Base-by-base conservation (phyloP, 1,284 basidiomycete species). In the Schizopora paradoxa region DNA sequence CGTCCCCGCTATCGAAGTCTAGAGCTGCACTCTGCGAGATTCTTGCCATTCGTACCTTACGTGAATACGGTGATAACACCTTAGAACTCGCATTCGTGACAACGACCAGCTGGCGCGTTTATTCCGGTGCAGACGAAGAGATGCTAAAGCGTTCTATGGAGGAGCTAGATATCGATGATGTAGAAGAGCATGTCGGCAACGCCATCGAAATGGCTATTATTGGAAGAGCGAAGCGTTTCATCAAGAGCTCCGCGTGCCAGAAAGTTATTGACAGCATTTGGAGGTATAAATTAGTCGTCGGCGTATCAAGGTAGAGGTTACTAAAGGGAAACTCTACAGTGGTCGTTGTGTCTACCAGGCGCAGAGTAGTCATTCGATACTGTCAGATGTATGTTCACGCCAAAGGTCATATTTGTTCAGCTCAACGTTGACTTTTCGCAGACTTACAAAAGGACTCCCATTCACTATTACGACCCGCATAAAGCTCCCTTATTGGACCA, bases 381-480 rank as follows among this genome's bases (percentile, higher is more conserved):
- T 94, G 21, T 85, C 87, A 26, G 91, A 93, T 63, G 89, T 89
- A 61, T 54, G 81, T 59, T 6, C n/a, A 22, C 21, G 29, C 23
- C 22, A 13, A 13, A 32, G 13, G 28, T 18, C n/a, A 47, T 11
- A 48, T 43, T 38, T 22, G 18, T 6, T 23, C n/a, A 7, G 18
- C 29, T 23, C 35, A 23, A 13, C 27, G 19, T 4, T 26, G 11
- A 38, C 28, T 36, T 18, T 47, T 28, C 13, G 39, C 58, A 95
- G 88, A 93, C 88, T 29, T 97, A 96, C 67, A 96, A 96, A 69
- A 79, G 85, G 42, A 89, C 80, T 26, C 91, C 93, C 1, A 79
- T 96, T 28, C 89, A 93, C 64, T 88, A 95, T 57, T 96, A 96
- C 63, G 91, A 97, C 60, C 93, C 93, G 1, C 83, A 91, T 60